A percentile compares a stretch with the other conserved stretches of the same genome.
These are phyloP conservation scores for Hymenoscyphus salicellus DNA, from an alignment of 2,329 filamentous ascomycete species.

Conservation along the genomic window DNA sequence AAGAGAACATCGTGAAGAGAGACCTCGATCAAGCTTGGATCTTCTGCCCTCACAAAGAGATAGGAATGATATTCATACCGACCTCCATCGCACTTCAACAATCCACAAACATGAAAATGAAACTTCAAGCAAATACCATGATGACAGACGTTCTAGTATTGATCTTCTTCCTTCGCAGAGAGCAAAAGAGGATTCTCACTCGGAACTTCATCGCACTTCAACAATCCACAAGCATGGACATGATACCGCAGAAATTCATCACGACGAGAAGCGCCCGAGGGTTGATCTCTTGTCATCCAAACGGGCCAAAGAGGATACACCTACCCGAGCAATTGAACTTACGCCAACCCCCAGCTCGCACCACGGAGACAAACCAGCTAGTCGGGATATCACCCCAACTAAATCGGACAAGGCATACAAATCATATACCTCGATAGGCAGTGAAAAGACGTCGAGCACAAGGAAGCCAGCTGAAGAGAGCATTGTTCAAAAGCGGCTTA, in stretches of 20 bases:
- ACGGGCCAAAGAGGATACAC: slow-evolving; percentile 11
- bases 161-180: slow-evolving; percentile 23
- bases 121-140: slow-evolving; percentile 6
- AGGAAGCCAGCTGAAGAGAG: slow-evolving; percentile 7
- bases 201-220: slow-evolving; percentile 25
- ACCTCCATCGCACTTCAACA: slow-evolving; percentile 25
- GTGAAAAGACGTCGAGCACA: neutral
- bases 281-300: slow-evolving; percentile 37
- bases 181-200: slow-evolving; percentile 17
- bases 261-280: slow-evolving; percentile 9
- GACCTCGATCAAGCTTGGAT: slow-evolving; percentile 13
- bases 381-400: slow-evolving; percentile 6
- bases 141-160: slow-evolving; percentile 11
- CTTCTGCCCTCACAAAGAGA: slow-evolving; percentile 21
- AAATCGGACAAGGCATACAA: neutral
- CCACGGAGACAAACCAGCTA: neutral
- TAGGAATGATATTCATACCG: slow-evolving; percentile 17
- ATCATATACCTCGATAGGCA: neutral
- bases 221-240: slow-evolving; percentile 23
- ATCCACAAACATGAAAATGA: slow-evolving; percentile 20
- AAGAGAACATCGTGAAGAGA: slow-evolving; percentile 14
- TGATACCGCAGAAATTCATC: slow-evolving; percentile 10
- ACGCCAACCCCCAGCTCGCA: neutral
- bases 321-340: slow-evolving; percentile 6
- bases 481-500: slow-evolving; percentile 8